Base-by-base conservation (phyloP, 768 basidiomycete species). In the Kwoniella dendrophila region DNA sequence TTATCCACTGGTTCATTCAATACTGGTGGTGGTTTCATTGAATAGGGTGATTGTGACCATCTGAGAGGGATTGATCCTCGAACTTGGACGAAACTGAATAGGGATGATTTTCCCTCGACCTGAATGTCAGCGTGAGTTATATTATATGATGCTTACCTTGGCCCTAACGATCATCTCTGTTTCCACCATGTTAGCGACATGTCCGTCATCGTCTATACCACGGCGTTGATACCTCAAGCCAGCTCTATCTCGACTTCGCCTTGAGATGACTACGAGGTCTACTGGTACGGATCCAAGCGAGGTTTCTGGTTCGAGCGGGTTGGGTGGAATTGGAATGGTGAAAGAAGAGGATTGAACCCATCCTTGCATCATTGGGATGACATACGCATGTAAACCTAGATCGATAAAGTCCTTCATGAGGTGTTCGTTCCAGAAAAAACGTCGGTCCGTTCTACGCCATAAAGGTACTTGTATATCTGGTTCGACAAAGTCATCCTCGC, bases 361-460 rank as follows among this genome's bases (percentile, higher is more conserved):
- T 10, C 95, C 95, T 81, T 97, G 93, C 85, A 96, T 89, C 56
- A 98, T 85, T 1, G 95, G 93, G 26, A 96, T 81, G 38, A 94
- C 85, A 69, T 90, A 97, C 8, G 87, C 83, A 79, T 96, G 90
- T 43, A 92, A 79, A 86, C 93, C 92, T 45, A 88, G 87, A 63
- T 97, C 91, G 38, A 92, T 82, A 67, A 99, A 88, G 1, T 90
- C 87, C 67, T 88, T 88, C 27, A 85, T 83, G 59, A 98, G 83
- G 83, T 86, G 87, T 70, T 92, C 90, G 72, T 98, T 99, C 92
- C 93, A 98, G 90, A 93, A 98, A 77, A 91, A 98, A 43, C 89
- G 87, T 48, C 84, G 84, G 69, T 97, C 91, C 0, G 92, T 90
- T 12, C 92, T 83, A 27, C 92, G 84, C 93, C 95, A 97, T 3